A percentile compares a stretch with the other conserved stretches of the same genome.
phyloP scores from a whole-genome alignment of 495 filamentous ascomycete species.

The Daldinia loculata region DNA sequence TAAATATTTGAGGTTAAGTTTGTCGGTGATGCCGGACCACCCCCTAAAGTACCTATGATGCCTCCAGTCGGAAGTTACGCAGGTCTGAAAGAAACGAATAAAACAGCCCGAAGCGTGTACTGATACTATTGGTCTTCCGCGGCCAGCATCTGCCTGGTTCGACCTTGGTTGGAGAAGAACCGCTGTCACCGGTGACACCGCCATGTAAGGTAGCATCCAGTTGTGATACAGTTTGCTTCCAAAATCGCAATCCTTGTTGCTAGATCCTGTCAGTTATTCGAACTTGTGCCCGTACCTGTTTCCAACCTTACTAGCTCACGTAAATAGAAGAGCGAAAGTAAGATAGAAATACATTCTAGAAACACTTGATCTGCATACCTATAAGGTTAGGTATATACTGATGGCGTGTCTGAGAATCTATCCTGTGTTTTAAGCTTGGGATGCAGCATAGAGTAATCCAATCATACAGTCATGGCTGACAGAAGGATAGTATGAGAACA shows the following conservation, averaged over 20 bases:
- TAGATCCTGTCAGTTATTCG: not conserved
- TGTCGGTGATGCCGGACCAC: not conserved
- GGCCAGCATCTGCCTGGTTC: not conserved
- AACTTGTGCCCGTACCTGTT: not conserved
- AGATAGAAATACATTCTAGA: too few species aligned
- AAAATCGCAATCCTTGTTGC: not conserved
- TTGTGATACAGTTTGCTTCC: not conserved
- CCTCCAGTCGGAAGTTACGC: not conserved
- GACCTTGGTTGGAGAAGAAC: not conserved
- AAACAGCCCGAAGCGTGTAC: conserved; percentile 10
- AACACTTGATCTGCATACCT: too few species aligned
- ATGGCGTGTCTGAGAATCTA: too few species aligned
- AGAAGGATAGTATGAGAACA: too few species aligned
- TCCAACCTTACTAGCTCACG: not conserved
- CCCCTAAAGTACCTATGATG: not conserved
- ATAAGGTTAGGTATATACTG: too few species aligned
- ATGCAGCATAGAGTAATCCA: too few species aligned
- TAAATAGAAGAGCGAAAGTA: not conserved
- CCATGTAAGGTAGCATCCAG: not conserved
- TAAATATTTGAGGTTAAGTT: not conserved
- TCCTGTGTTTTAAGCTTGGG: too few species aligned
- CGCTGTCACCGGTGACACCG: not conserved
- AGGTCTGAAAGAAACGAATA: not conserved
- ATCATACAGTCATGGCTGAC: too few species aligned
- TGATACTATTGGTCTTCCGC: conserved; percentile 4